Percentiles rank a stretch among this genome's conserved stretches.
Conservation (phyloP, 1,139 yeast genomes). For the Pneumocystis jirovecii region DNA sequence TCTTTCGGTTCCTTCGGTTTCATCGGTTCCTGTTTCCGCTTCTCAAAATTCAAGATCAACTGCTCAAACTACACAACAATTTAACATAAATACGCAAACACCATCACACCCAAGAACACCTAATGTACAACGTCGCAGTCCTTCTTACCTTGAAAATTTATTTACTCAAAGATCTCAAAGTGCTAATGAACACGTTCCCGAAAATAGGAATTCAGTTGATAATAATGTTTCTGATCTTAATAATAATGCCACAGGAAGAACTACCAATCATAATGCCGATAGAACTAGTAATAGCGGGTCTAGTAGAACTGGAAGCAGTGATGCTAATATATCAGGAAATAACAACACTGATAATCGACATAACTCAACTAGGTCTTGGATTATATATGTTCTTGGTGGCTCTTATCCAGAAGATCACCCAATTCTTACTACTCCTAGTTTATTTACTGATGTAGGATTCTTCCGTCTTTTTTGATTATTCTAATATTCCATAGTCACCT, state of each 20-base stretch:
- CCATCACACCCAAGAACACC: not conserved
- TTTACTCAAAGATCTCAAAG: not conserved
- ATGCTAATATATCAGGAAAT: constrained; percentile 1
- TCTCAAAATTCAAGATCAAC: not conserved
- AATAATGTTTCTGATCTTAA: not conserved
- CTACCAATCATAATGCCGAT: not conserved
- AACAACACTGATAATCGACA: constrained; percentile 5
- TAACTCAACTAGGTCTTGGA: constrained; percentile 28
- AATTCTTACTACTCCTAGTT: constrained; percentile 32
- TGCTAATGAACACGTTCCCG: not conserved
- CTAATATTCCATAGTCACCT: constrained; percentile 22
- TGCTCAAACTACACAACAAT: not conserved
- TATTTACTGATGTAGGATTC: constrained; percentile 27
- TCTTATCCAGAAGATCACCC: constrained; percentile 36
- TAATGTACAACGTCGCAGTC: not conserved
- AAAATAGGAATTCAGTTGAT: not conserved
- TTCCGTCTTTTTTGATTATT: not conserved
- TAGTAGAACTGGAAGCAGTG: not conserved
- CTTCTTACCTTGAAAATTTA: constrained; percentile 1
- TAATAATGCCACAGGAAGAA: not conserved
- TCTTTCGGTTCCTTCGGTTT: constrained; percentile 3
- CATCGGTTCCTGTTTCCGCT: constrained; percentile 6
- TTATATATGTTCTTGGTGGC: constrained; percentile 38
- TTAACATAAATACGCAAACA: not conserved
- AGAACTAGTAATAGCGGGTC: constrained; percentile 2